These are phyloP conservation scores for Schizosaccharomyces versatilis DNA, from an alignment of 1,139 yeast species.

Conservation along the genomic window DNA sequence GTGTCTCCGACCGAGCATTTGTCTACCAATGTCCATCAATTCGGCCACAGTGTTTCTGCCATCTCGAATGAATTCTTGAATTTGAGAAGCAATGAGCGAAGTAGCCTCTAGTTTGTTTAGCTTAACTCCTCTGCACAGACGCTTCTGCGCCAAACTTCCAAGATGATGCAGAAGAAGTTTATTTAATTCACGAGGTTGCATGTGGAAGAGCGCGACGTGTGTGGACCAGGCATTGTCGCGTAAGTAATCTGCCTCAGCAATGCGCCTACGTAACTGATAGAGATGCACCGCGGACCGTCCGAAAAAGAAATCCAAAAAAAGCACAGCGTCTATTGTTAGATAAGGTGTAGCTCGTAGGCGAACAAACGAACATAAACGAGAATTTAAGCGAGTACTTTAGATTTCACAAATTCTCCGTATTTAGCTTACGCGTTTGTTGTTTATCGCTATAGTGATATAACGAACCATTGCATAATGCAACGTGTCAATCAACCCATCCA, in stretches of 20 bases:
- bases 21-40: constrained; percentile 9
- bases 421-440: no score
- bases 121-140: constrained; percentile 9
- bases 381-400: no score
- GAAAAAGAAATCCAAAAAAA: no score
- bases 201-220: background rate
- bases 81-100: constrained; percentile 10
- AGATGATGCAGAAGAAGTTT: constrained; percentile 9
- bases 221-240: background rate
- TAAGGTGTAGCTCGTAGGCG: no score
- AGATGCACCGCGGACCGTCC: background rate
- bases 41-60: constrained; percentile 8
- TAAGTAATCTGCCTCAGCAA: background rate
- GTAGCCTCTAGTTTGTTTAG: constrained; percentile 9
- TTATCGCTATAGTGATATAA: no score
- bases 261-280: no score
- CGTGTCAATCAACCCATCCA: no score
- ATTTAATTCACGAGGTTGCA: constrained; percentile 9
- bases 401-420: no score
- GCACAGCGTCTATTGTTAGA: no score
- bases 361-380: no score
- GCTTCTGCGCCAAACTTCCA: constrained; percentile 9
- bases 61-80: constrained; percentile 10
- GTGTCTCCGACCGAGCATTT: constrained; percentile 10
- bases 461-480: no score